Percentiles rank a stretch among this genome's conserved stretches.
Conservation (phyloP, 306 rosid species). For the Cicer judaicum region DNA sequence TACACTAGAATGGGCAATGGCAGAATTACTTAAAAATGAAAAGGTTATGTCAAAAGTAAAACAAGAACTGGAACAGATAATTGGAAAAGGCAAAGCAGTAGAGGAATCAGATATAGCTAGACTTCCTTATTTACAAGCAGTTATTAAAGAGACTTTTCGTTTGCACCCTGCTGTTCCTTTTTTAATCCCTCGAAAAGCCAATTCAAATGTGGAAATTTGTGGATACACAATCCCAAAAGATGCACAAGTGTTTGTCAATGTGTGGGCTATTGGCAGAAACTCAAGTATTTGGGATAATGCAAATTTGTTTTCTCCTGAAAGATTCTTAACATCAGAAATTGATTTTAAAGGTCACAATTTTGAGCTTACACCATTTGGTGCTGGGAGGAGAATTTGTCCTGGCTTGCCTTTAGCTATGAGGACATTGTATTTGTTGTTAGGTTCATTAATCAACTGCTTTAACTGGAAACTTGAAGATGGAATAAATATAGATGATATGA, state of each 20-base stretch:
- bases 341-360: slow-evolving; percentile 47
- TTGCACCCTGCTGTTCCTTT: slow-evolving; percentile 47
- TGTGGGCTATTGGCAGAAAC: slow-evolving; percentile 43
- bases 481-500: slow-evolving; percentile 34
- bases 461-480: slow-evolving; percentile 59
- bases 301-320: slow-evolving; percentile 49
- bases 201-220: slow-evolving; percentile 39
- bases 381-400: slow-evolving; percentile 50
- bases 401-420: slow-evolving; percentile 47
- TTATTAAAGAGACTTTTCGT: slow-evolving; percentile 53
- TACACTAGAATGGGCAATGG: slow-evolving; percentile 58
- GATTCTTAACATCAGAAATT: slow-evolving; percentile 48
- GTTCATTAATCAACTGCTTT: slow-evolving; percentile 54
- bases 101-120: slow-evolving; percentile 54
- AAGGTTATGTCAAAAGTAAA: slow-evolving; percentile 46
- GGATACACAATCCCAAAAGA: slow-evolving; percentile 52
- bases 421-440: slow-evolving; percentile 47
- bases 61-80: slow-evolving; percentile 46
- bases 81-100: slow-evolving; percentile 58
- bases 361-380: slow-evolving; percentile 55
- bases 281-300: slow-evolving; percentile 49
- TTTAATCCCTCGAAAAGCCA: slow-evolving; percentile 56
- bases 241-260: slow-evolving; percentile 49
- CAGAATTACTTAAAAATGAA: slow-evolving; percentile 49
- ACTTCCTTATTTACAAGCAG: slow-evolving; percentile 56